A percentile compares a stretch with the other conserved stretches of the same genome.
Evolutionary conservation across 257 asterid species (phyloP).

Genomic region (Rauvolfia tetraphylla): DNA sequence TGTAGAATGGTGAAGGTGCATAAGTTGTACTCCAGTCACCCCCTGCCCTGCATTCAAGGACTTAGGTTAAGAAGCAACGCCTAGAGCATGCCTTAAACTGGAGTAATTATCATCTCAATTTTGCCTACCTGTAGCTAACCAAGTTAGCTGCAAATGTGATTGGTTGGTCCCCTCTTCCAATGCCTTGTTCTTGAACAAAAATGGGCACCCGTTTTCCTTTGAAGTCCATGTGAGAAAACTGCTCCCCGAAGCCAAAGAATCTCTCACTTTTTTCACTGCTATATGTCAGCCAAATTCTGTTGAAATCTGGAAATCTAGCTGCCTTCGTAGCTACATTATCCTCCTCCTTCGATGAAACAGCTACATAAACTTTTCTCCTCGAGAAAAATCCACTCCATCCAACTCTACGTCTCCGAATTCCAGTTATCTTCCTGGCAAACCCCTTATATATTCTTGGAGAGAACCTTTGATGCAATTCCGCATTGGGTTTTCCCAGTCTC

Average conservation of each 20-base stretch:
- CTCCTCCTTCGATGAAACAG: conserved; percentile 51
- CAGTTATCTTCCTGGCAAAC: conserved; percentile 37
- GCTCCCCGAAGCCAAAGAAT: conserved; percentile 88
- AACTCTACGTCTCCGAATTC: conserved; percentile 38
- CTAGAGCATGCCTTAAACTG: not conserved
- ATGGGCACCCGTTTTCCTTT: conserved; percentile 86
- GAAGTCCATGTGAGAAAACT: conserved; percentile 82
- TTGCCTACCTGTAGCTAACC: conserved; percentile 79
- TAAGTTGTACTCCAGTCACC: conserved; percentile 96
- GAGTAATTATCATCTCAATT: not conserved
- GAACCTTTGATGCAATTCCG: conserved; percentile 31
- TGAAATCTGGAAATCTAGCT: conserved; percentile 35
- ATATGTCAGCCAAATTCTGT: conserved; percentile 70
- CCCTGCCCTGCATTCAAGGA: conserved; percentile 62
- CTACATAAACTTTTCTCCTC: conserved; percentile 33
- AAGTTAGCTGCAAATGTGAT: conserved; percentile 93
- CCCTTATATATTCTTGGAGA: conserved; percentile 55
- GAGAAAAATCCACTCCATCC: conserved; percentile 42
- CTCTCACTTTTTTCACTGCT: conserved; percentile 74
- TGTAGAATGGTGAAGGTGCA: conserved; percentile 91
- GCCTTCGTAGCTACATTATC: conserved; percentile 46
- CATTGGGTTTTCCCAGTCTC: conserved; percentile 55
- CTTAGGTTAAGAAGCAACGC: conserved; percentile 7
- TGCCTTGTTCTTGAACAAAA: conserved; percentile 94
- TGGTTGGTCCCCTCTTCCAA: conserved; percentile 98